These are phyloP conservation scores for Pichia inconspicua DNA, from an alignment of 1,139 yeast species.

Conservation along the genomic window DNA sequence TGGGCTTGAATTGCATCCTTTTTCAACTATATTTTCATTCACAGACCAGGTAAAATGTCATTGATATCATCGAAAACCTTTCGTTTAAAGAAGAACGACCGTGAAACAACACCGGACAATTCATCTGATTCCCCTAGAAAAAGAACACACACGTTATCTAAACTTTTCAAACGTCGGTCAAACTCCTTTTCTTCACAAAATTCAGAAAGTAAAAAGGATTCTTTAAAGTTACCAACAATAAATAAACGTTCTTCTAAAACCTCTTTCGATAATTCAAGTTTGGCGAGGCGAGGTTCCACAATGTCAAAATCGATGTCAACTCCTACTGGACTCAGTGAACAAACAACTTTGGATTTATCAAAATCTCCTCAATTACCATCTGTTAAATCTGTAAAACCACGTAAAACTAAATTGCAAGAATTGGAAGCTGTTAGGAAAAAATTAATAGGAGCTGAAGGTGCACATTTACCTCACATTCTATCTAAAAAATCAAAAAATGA, in stretches of 20 bases:
- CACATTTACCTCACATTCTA: background rate
- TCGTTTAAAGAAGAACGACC: background rate
- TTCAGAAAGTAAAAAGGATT: background rate
- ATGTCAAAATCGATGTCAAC: constrained; percentile 13
- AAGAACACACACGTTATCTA: constrained; percentile 3
- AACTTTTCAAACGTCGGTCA: constrained; percentile 11
- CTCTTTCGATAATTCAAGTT: background rate
- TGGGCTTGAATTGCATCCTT: too few relatives aligned
- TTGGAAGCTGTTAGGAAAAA: constrained; percentile 11
- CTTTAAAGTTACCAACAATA: background rate
- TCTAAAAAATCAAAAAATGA: background rate
- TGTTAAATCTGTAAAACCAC: constrained; percentile 2
- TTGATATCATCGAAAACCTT: background rate
- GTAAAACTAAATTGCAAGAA: constrained; percentile 8
- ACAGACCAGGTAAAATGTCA: background rate
- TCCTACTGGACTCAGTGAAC: constrained; percentile 6
- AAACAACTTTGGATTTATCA: constrained; percentile 5
- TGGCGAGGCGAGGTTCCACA: constrained; percentile 1
- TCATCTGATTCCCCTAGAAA: background rate
- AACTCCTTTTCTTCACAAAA: background rate
- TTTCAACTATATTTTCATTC: too few relatives aligned
- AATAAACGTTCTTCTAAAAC: background rate
- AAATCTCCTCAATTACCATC: constrained; percentile 10
- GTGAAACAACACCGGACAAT: background rate
- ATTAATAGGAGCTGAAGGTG: constrained; percentile 5